Base-by-base conservation (phyloP, 179 eudicot species). In the Heliamphora pulchella region DNA sequence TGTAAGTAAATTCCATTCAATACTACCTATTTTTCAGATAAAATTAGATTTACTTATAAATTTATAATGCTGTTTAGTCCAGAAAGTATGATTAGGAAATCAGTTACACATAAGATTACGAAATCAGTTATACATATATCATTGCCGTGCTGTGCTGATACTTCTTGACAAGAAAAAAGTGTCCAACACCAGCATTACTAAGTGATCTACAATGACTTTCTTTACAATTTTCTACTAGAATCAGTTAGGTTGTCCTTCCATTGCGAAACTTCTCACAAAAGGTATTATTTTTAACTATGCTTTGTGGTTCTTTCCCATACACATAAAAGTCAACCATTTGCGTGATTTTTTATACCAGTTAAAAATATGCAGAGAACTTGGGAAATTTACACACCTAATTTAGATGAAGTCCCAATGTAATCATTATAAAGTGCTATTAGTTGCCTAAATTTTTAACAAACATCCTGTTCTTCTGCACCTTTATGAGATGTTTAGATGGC, bases 1-100 rank as follows among this genome's bases (percentile, higher is more conserved):
- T 80, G 98, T 94, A 91, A 93, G 97, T 81, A 44, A 77, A 46
- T 76, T n/a, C 22, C 76, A 61, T 55, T 41, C 15, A 58, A 47
- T 61, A 7, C 41, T 22, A 53, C 13, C 8, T 2, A 41, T 22
- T 53, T 73, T 51, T 41, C 43, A 10, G 43, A 73, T 13, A 22
- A 54, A 14, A 6, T 47, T 48, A n/a, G n/a, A n/a, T n/a, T n/a
- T n/a, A n/a, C n/a, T n/a, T 18, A 47, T 44, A 4, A 57, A 7
- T 44, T 69, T 15, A 15, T 5, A 0, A 1, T 44, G 43, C 57
- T 61, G 22, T 46, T 62, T 14, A 76, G 39, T 76, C 62, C 17
- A n/a, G 43, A 55, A 62, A 18, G 14, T n/a, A 44, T 69, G 53
- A 43, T 71, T 46, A 7, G 74, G 51, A 51, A 72, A 22, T 72